Percentiles rank a stretch among this genome's conserved stretches.
These are phyloP conservation scores for Rhododendron molle DNA, from an alignment of 148 eudicot species.

Conservation along the genomic window DNA sequence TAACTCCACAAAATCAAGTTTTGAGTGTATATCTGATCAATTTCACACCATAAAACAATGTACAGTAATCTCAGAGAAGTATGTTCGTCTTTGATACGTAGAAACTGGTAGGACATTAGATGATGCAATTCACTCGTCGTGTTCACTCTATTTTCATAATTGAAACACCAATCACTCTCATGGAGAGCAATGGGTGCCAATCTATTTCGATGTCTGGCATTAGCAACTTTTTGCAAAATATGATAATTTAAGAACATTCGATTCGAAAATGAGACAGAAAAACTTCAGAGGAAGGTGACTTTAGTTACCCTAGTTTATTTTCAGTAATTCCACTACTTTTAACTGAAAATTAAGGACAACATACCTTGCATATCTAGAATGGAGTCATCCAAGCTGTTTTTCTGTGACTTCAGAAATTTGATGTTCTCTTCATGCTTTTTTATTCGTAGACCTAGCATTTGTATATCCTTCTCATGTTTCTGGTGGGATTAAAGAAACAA, in stretches of 20 bases:
- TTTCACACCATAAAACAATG: background rate
- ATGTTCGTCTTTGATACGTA: background rate
- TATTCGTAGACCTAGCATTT: slow-evolving; percentile 46
- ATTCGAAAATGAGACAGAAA: background rate
- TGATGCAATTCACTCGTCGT: background rate
- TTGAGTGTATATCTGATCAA: background rate
- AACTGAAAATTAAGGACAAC: background rate
- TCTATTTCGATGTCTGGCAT: background rate
- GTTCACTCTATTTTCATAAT: background rate
- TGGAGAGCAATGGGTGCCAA: background rate
- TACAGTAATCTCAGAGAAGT: background rate
- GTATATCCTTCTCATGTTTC: slow-evolving; percentile 66
- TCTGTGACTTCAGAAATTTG: slow-evolving; percentile 38
- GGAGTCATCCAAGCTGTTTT: slow-evolving; percentile 53
- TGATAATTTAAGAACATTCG: background rate
- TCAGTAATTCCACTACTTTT: background rate
- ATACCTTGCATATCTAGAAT: slow-evolving; percentile 75
- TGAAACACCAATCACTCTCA: background rate
- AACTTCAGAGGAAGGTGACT: background rate
- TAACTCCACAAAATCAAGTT: background rate
- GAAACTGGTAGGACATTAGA: background rate
- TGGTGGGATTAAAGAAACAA: slow-evolving; percentile 23
- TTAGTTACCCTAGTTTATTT: background rate
- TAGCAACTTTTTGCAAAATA: background rate
- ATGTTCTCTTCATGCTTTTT: slow-evolving; percentile 70